Percentiles rank a stretch among this genome's conserved stretches.
These are phyloP conservation scores for Madurella mycetomatis DNA, from an alignment of 2,329 filamentous ascomycete species.

Conservation along the genomic window DNA sequence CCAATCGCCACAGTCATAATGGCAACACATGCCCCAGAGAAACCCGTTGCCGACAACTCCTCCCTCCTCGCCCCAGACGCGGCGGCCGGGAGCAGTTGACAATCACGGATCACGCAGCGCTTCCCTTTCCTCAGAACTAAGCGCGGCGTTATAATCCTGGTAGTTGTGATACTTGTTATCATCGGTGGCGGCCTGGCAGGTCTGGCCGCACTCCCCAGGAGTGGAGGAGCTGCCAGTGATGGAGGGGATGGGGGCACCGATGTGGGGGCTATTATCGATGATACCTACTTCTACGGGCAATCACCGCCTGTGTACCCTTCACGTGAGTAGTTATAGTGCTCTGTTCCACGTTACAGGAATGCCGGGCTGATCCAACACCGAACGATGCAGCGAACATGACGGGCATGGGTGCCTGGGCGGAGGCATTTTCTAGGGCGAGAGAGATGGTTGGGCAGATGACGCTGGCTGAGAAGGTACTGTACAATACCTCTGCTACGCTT, in stretches of 20 bases:
- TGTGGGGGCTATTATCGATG: slow-evolving; percentile 33
- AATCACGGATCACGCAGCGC: slow-evolving; percentile 26
- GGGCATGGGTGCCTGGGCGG: slow-evolving; percentile 62
- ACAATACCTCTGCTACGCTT: background rate
- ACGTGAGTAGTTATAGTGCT: slow-evolving; percentile 36
- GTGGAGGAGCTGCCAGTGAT: background rate
- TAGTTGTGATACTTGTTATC: slow-evolving; percentile 29
- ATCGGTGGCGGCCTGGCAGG: slow-evolving; percentile 34
- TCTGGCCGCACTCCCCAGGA: slow-evolving; percentile 30
- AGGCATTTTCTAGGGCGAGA: slow-evolving; percentile 62
- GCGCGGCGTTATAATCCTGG: slow-evolving; percentile 28
- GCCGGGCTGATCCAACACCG: slow-evolving; percentile 2
- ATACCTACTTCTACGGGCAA: slow-evolving; percentile 46
- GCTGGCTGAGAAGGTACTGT: slow-evolving; percentile 62
- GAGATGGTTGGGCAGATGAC: slow-evolving; percentile 69
- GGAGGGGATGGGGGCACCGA: background rate
- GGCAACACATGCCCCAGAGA: background rate
- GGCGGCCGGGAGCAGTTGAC: slow-evolving; percentile 22
- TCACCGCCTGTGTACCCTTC: slow-evolving; percentile 50
- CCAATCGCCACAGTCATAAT: background rate
- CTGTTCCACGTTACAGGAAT: background rate
- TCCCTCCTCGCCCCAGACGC: slow-evolving; percentile 12
- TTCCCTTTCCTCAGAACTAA: slow-evolving; percentile 31
- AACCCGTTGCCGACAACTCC: slow-evolving; percentile 2
- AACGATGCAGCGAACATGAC: slow-evolving; percentile 42